phyloP scores from a whole-genome alignment of 169 alveolate genomes.

The Nephromyces sp. region DNA sequence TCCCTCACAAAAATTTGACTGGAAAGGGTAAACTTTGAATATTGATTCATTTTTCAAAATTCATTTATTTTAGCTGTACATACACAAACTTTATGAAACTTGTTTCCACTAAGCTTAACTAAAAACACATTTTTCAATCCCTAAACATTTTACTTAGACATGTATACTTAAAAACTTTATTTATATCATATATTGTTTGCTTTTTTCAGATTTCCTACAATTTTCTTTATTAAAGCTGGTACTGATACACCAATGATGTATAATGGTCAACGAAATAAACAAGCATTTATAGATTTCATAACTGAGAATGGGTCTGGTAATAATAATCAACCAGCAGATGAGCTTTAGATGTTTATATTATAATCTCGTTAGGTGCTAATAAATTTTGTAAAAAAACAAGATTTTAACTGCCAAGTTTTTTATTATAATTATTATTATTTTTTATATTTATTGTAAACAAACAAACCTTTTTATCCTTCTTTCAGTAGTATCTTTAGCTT shows the following conservation, averaged over 20 bases:
- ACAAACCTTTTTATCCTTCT: too few species aligned
- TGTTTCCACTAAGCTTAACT: too few species aligned
- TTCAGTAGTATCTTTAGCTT: too few species aligned
- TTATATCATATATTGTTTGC: background rate
- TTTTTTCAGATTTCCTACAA: slow-evolving; percentile 37
- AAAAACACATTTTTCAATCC: too few species aligned
- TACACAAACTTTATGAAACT: too few species aligned
- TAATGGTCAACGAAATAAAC: slow-evolving; percentile 32
- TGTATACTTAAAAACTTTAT: background rate
- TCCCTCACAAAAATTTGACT: slow-evolving; percentile 37
- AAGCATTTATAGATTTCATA: slow-evolving; percentile 30
- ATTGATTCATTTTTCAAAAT: background rate
- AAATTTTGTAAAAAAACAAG: too few species aligned
- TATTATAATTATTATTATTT: too few species aligned
- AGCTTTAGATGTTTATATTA: background rate
- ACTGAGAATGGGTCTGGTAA: slow-evolving; percentile 36
- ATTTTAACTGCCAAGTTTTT: too few species aligned
- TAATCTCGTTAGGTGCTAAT: too few species aligned
- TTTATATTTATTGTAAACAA: too few species aligned
- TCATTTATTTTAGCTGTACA: background rate
- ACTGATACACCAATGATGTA: slow-evolving; percentile 28
- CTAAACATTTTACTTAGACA: too few species aligned
- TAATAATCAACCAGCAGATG: slow-evolving; percentile 20
- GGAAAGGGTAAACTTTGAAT: slow-evolving; percentile 12
- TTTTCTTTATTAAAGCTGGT: slow-evolving; percentile 44